phyloP scores from a whole-genome alignment of 441 rosid species.

The Erysimum cheiri region DNA sequence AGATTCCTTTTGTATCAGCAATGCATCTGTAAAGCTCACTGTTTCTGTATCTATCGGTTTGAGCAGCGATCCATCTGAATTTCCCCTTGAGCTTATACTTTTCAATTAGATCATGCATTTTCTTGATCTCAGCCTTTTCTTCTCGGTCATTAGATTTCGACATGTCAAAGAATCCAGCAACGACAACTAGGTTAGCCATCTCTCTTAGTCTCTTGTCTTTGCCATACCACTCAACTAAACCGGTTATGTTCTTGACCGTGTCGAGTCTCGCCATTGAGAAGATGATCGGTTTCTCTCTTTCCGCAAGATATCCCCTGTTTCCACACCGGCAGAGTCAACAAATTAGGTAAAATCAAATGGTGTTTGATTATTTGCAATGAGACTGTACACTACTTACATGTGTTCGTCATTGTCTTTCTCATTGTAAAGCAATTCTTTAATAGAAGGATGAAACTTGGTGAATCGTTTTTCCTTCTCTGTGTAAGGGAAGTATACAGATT shows the following conservation, averaged over 20 bases:
- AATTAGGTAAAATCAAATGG: slow-evolving; percentile 1
- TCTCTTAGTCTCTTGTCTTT: slow-evolving; percentile 72
- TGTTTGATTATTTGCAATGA: slow-evolving; percentile 13
- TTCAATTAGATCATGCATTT: slow-evolving; percentile 78
- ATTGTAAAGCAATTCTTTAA: slow-evolving; percentile 73
- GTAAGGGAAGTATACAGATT: slow-evolving; percentile 86
- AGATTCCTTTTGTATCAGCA: slow-evolving; percentile 91
- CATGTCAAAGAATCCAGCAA: slow-evolving; percentile 87
- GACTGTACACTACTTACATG: slow-evolving; percentile 54
- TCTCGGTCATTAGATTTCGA: slow-evolving; percentile 84
- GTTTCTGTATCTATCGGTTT: slow-evolving; percentile 78
- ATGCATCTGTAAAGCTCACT: slow-evolving; percentile 91
- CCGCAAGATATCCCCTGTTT: slow-evolving; percentile 82
- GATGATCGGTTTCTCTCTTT: slow-evolving; percentile 75
- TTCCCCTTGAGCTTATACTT: slow-evolving; percentile 82
- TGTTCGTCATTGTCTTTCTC: slow-evolving; percentile 71
- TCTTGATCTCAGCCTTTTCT: slow-evolving; percentile 82
- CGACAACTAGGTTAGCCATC: slow-evolving; percentile 83
- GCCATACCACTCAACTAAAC: slow-evolving; percentile 91
- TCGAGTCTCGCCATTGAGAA: slow-evolving; percentile 98
- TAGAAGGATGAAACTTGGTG: slow-evolving; percentile 66
- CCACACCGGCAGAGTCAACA: neutral
- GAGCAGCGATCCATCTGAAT: slow-evolving; percentile 95
- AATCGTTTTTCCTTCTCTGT: slow-evolving; percentile 55
- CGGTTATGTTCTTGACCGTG: slow-evolving; percentile 83